Conservation (phyloP, 108 stramenopile genomes). For the Skeletonema costatum region DNA sequence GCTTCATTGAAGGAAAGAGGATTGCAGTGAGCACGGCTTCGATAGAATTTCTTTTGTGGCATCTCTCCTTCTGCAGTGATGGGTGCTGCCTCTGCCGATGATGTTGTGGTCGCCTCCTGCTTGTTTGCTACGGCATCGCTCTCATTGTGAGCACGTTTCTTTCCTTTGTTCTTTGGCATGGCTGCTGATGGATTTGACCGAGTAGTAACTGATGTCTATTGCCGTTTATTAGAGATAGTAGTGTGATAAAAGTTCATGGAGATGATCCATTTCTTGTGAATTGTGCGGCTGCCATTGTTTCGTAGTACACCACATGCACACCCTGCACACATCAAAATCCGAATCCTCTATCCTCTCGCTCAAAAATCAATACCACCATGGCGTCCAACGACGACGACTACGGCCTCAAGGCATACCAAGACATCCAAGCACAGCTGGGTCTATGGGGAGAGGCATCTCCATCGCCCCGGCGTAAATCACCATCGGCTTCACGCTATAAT, state of each 20-base stretch:
- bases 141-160: slow-evolving; percentile 17
- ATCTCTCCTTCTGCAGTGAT: slow-evolving; percentile 85
- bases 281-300: not conserved
- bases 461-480: not conserved
- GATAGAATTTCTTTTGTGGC: slow-evolving; percentile 96
- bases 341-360: no score
- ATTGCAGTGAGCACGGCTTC: slow-evolving; percentile 96
- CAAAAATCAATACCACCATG: no score
- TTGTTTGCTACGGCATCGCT: not conserved
- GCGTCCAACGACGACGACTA: slow-evolving; percentile 25
- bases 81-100: slow-evolving; percentile 21
- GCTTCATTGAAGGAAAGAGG: slow-evolving; percentile 94
- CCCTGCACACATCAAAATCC: not conserved
- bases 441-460: slow-evolving; percentile 30
- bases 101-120: not conserved
- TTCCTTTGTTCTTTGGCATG: slow-evolving; percentile 20
- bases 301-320: not conserved
- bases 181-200: not conserved
- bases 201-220: no score
- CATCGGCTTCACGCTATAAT: slow-evolving; percentile 4
- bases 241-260: not conserved
- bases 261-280: not conserved
- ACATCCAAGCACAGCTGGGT: slow-evolving; percentile 26
- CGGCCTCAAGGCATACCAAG: slow-evolving; percentile 33
- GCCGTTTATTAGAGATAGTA: no score